These are phyloP conservation scores for Lipomyces starkeyi DNA, from an alignment of 805 yeast species.

Conservation along the genomic window DNA sequence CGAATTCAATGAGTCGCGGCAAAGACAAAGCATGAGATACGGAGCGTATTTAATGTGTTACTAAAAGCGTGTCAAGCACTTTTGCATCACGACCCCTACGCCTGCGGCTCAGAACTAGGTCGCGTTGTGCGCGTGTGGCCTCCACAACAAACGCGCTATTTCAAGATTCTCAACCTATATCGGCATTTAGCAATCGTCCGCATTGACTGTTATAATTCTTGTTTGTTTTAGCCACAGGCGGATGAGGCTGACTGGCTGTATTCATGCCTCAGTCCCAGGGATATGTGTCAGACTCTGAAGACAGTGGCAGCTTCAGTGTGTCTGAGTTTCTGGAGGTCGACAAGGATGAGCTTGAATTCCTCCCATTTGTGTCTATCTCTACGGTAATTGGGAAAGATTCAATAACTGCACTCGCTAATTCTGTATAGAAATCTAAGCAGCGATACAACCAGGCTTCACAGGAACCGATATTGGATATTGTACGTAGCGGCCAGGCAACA, in stretches of 20 bases:
- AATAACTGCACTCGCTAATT: neutral
- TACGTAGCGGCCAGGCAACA: neutral
- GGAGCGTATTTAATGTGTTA: neutral
- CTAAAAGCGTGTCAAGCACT: too few relatives aligned
- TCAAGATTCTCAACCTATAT: neutral
- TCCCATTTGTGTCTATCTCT: conserved; percentile 1
- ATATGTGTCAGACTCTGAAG: conserved; percentile 36
- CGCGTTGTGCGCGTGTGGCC: neutral
- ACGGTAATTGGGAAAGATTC: neutral
- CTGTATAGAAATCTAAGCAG: neutral
- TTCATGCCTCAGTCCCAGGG: conserved; percentile 30
- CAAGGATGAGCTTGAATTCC: conserved; percentile 25
- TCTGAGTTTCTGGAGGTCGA: conserved; percentile 7
- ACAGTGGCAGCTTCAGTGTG: conserved; percentile 14
- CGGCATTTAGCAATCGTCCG: neutral
- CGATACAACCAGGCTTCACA: neutral
- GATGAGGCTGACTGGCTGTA: neutral
- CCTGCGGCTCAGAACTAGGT: neutral
- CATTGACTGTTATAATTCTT: neutral
- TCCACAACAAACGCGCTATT: neutral
- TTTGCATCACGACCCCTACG: neutral
- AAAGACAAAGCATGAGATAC: neutral
- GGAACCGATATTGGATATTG: neutral
- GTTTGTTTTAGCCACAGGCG: neutral
- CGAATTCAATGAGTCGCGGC: too few relatives aligned